Evolutionary conservation across 2,329 filamentous ascomycete genomes (phyloP).

Genomic region (Fusarium verrucosum): DNA sequence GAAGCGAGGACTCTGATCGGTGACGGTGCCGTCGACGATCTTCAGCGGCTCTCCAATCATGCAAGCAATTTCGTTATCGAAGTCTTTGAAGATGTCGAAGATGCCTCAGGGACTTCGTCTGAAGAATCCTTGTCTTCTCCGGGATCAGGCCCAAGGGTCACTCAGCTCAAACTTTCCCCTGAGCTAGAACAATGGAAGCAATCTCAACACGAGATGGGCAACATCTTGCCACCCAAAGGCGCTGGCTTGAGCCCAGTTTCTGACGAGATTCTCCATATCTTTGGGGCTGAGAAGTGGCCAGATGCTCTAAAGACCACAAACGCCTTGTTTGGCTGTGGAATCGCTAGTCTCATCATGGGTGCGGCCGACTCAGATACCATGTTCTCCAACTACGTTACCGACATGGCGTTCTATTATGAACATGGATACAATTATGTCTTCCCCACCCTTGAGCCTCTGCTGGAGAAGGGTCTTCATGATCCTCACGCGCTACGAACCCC

Average conservation of each 20-base stretch:
- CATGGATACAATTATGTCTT: conserved; percentile 42
- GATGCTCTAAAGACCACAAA: conserved; percentile 39
- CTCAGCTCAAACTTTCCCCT: conserved; percentile 32
- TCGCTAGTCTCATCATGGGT: conserved; percentile 39
- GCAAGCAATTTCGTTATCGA: conserved; percentile 31
- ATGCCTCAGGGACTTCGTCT: conserved; percentile 15
- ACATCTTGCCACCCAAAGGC: conserved; percentile 36
- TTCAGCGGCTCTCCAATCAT: conserved; percentile 25
- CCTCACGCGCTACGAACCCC: conserved; percentile 32
- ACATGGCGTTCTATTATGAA: conserved; percentile 40
- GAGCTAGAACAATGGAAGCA: conserved; percentile 37
- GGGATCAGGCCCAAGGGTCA: conserved; percentile 15
- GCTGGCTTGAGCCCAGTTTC: conserved; percentile 31
- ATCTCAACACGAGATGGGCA: conserved; percentile 32
- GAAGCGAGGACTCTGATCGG: conserved; percentile 37
- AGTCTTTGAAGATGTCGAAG: conserved; percentile 33
- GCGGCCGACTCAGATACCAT: conserved; percentile 35
- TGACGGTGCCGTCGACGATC: conserved; percentile 25
- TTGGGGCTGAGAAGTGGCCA: conserved; percentile 35
- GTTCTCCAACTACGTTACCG: conserved; percentile 41
- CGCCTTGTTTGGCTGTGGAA: conserved; percentile 37
- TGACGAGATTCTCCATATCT: conserved; percentile 11
- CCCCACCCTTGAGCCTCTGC: conserved; percentile 29
- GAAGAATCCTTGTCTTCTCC: conserved; percentile 11
- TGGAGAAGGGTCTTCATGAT: conserved; percentile 31